Conservation (phyloP, 345 rosid genomes). For the Arabidopsis thaliana region TAIR10.1 NC_003074.8:17338001-17338500, state of each 20-base stretch:
- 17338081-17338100: background rate
- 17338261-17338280: conserved; percentile 26
- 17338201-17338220: conserved; percentile 16
- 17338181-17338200: conserved; percentile 33
- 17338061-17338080: background rate
- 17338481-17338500: conserved; percentile 73
- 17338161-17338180: conserved; percentile 17
- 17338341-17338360: conserved; percentile 28
- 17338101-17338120: background rate
- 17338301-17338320: conserved; percentile 39
- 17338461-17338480: conserved; percentile 78
- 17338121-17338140: conserved; percentile 11
- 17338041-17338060: background rate
- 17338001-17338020: background rate
- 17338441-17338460: conserved; percentile 70
- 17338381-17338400: conserved; percentile 4
- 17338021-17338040: background rate
- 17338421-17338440: conserved; percentile 35
- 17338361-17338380: conserved; percentile 18
- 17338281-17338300: conserved; percentile 19
- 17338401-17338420: conserved; percentile 23
- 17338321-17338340: conserved; percentile 24
- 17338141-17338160: conserved; percentile 28
- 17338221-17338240: conserved; percentile 13
- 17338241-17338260: background rate